Evolutionary conservation across 805 yeast species (phyloP).

Genomic region (Sugiyamaella marilandica): DNA sequence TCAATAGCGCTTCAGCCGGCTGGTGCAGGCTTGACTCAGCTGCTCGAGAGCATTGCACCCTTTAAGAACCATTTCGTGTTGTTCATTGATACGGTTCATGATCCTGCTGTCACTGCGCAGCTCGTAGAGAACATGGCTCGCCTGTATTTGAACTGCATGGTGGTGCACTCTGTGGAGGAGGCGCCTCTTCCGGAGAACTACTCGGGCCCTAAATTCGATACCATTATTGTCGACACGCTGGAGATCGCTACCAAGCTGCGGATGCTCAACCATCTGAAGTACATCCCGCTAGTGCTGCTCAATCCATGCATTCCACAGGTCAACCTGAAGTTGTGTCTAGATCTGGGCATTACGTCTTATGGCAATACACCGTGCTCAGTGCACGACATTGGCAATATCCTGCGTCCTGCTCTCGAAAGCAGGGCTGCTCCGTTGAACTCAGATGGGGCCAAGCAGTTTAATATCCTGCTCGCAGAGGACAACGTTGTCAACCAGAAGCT

Average conservation of each 20-base stretch:
- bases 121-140: slow-evolving; percentile 48
- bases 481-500: slow-evolving; percentile 82
- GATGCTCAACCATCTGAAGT: slow-evolving; percentile 69
- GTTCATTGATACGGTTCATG: slow-evolving; percentile 63
- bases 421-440: slow-evolving; percentile 74
- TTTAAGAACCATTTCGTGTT: slow-evolving; percentile 66
- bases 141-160: slow-evolving; percentile 58
- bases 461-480: slow-evolving; percentile 78
- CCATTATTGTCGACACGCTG: slow-evolving; percentile 75
- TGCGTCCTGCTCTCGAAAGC: slow-evolving; percentile 80
- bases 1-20: slow-evolving; percentile 78
- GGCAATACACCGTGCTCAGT: slow-evolving; percentile 86
- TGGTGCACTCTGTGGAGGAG: slow-evolving; percentile 52
- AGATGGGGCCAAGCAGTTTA: slow-evolving; percentile 71
- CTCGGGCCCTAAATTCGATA: slow-evolving; percentile 56
- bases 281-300: slow-evolving; percentile 75
- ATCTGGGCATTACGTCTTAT: slow-evolving; percentile 79
- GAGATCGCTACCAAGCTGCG: slow-evolving; percentile 69
- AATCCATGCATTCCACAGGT: slow-evolving; percentile 72
- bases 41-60: slow-evolving; percentile 65
- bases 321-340: slow-evolving; percentile 76
- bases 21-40: slow-evolving; percentile 51
- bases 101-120: slow-evolving; percentile 44
- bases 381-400: slow-evolving; percentile 73
- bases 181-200: slow-evolving; percentile 43